Evolutionary conservation across 441 rosid genomes (phyloP).

Genomic region (Brassica balearica): DNA sequence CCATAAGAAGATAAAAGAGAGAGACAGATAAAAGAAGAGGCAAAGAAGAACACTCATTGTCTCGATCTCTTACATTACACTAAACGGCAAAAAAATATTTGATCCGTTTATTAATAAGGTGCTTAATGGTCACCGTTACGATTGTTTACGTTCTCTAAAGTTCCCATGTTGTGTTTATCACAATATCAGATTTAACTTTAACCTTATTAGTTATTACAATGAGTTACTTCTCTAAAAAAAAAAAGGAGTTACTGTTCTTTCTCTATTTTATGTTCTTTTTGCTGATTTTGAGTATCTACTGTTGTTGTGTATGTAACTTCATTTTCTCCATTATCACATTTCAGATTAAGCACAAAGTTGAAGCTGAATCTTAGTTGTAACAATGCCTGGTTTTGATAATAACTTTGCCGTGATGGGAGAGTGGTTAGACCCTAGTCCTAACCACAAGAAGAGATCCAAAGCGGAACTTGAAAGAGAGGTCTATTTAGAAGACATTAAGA

Average conservation of each 20-base stretch:
- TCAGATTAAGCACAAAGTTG: constrained; percentile 27
- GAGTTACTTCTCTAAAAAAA: neutral
- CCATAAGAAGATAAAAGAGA: neutral
- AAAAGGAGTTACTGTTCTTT: neutral
- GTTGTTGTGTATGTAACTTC: neutral
- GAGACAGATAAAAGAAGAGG: neutral
- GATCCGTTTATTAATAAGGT: neutral
- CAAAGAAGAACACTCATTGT: neutral
- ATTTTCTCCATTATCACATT: neutral
- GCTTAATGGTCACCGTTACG: neutral
- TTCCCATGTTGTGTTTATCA: neutral
- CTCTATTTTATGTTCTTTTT: neutral
- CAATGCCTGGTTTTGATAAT: constrained; percentile 71
- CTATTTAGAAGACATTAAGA: constrained; percentile 46
- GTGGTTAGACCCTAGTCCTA: constrained; percentile 72
- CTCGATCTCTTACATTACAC: neutral
- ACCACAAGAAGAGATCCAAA: constrained; percentile 61
- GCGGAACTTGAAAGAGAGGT: constrained; percentile 53
- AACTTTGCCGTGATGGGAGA: constrained; percentile 57
- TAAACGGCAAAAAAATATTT: neutral
- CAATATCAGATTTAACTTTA: neutral
- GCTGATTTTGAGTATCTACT: neutral
- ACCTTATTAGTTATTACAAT: neutral
- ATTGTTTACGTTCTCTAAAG: neutral
- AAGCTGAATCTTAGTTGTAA: constrained; percentile 32